Evolutionary conservation across 805 yeast species (phyloP).

Genomic region (Candida bentonensis): DNA sequence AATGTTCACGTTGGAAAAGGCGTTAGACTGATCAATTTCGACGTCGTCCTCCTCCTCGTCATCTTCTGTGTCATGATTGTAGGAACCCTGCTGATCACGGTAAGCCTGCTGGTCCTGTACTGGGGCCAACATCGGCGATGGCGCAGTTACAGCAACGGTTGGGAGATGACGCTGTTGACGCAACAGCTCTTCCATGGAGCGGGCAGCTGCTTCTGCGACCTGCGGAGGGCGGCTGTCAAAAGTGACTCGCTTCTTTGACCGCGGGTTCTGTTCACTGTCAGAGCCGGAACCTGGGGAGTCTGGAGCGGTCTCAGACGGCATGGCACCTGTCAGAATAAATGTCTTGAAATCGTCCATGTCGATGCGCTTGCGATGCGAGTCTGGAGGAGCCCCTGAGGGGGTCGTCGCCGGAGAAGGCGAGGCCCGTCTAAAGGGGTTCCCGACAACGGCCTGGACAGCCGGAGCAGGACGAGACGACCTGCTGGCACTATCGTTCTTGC

Average conservation of each 20-base stretch:
- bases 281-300: constrained; percentile 3
- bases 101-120: constrained; percentile 3
- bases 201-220: constrained; percentile 26
- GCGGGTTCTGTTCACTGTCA: constrained; percentile 8
- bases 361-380: constrained; percentile 26
- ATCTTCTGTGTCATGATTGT: constrained; percentile 8
- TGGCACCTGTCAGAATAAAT: constrained; percentile 67
- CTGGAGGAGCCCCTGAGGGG: constrained; percentile 1
- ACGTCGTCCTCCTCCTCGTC: constrained; percentile 32
- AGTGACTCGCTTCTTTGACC: constrained; percentile 20
- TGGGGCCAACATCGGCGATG: constrained; percentile 6
- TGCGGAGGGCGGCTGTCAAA: constrained; percentile 24
- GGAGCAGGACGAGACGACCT: constrained; percentile 3
- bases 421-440: constrained; percentile 13
- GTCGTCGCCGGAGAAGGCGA: not conserved
- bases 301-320: constrained; percentile 25
- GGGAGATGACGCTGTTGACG: constrained; percentile 15
- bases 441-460: constrained; percentile 5
- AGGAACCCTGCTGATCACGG: not conserved
- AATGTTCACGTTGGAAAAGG: constrained; percentile 63
- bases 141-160: not conserved
- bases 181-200: constrained; percentile 24
- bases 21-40: constrained; percentile 60
- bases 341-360: constrained; percentile 81
- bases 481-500: constrained; percentile 18